Conservation (phyloP, 2,329 filamentous ascomycete genomes). For the Drechslerella coelobrocha region DNA sequence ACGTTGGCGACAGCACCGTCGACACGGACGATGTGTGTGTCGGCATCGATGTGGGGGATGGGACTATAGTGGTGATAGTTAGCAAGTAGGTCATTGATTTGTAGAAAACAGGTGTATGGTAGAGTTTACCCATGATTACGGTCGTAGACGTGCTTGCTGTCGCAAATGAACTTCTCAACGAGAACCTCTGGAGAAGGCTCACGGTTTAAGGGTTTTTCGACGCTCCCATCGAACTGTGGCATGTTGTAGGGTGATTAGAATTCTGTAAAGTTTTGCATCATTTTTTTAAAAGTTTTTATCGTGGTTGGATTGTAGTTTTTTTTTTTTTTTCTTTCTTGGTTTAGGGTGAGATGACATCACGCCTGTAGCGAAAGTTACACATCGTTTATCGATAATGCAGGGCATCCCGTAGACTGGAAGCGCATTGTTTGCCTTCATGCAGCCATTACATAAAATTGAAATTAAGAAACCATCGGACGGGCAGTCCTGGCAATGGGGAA, state of each 20-base stretch:
- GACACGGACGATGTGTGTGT: slow-evolving; percentile 60
- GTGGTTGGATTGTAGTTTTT: not conserved
- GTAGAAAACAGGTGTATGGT: slow-evolving; percentile 2
- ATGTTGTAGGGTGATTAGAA: slow-evolving; percentile 22
- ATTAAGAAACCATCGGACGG: not conserved
- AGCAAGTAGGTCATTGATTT: slow-evolving; percentile 11
- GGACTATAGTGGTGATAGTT: slow-evolving; percentile 54
- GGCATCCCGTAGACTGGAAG: not conserved
- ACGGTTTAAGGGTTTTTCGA: slow-evolving; percentile 62
- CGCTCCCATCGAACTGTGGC: slow-evolving; percentile 57
- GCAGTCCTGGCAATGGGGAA: not conserved
- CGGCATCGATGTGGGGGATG: slow-evolving; percentile 62
- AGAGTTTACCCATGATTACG: slow-evolving; percentile 63
- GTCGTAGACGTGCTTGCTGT: slow-evolving; percentile 62
- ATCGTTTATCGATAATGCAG: slow-evolving; percentile 40
- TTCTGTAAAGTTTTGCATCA: not conserved
- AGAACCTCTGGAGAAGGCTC: slow-evolving; percentile 61
- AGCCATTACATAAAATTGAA: slow-evolving; percentile 4
- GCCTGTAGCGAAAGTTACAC: not conserved
- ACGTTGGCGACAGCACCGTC: slow-evolving; percentile 62
- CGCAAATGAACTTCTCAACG: slow-evolving; percentile 64
- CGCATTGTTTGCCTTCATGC: not conserved
- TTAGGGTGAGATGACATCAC: not conserved
- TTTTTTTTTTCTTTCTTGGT: not conserved
- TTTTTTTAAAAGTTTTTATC: no score